Percentiles rank a stretch among this genome's conserved stretches.
phyloP scores from a whole-genome alignment of 2,329 filamentous ascomycete species.

The Exophiala alcalophila region DNA sequence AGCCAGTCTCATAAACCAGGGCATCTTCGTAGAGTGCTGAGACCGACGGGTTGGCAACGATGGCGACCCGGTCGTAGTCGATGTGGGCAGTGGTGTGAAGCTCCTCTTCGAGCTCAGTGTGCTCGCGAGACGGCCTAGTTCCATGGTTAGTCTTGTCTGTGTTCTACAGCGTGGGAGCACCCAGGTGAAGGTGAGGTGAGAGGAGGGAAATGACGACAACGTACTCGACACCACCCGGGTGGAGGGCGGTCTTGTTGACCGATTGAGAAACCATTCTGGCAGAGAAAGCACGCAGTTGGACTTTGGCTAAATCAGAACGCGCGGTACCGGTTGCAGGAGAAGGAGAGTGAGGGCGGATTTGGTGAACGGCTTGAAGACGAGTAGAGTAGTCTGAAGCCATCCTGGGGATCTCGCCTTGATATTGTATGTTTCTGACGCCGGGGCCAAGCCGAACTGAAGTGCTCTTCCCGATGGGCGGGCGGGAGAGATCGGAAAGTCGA shows the following conservation, averaged over 20 bases:
- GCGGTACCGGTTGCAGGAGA: constrained; percentile 27
- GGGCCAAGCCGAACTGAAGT: constrained; percentile 23
- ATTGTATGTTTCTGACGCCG: constrained; percentile 24
- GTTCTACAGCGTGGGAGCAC: neutral
- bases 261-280: constrained; percentile 49
- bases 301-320: constrained; percentile 29
- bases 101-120: constrained; percentile 97
- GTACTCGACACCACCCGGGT: constrained; percentile 86
- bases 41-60: constrained; percentile 93
- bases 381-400: constrained; percentile 28
- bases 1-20: constrained; percentile 90
- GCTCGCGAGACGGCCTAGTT: constrained; percentile 71
- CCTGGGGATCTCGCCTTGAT: constrained; percentile 15
- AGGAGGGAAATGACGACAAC: constrained; percentile 40
- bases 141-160: too few relatives aligned
- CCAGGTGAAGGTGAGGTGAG: constrained; percentile 15
- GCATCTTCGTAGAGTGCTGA: constrained; percentile 98
- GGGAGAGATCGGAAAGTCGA: constrained; percentile 24
- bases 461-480: constrained; percentile 21
- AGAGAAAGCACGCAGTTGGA: constrained; percentile 24
- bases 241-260: constrained; percentile 89
- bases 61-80: constrained; percentile 96
- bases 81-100: constrained; percentile 98
- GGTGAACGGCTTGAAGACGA: constrained; percentile 25
- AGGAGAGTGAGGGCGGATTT: constrained; percentile 28